phyloP scores from a whole-genome alignment of 257 asterid species.

The Fraxinus excelsior region DNA sequence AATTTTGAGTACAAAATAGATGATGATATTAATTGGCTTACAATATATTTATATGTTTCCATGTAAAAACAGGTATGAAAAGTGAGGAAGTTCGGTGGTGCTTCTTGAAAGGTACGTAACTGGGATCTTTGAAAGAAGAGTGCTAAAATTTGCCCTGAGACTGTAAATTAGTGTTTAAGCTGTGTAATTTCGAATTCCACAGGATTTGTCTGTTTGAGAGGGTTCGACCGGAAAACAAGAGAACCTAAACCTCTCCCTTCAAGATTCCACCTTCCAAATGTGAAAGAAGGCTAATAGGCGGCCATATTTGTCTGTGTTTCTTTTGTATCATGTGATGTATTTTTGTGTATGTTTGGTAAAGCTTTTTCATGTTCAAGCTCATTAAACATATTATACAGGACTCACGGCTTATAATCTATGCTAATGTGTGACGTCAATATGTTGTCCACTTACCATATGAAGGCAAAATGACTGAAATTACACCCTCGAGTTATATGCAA shows the following conservation, averaged over 20 bases:
- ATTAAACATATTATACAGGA: no score
- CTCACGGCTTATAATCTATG: no score
- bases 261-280: conserved; percentile 28
- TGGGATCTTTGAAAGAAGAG: not conserved
- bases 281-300: not conserved
- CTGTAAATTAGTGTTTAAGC: not conserved
- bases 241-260: conserved; percentile 26
- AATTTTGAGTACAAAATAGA: not conserved
- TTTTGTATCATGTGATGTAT: not conserved
- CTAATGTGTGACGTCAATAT: no score
- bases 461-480: no score
- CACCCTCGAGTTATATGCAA: no score
- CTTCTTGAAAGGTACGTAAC: conserved; percentile 37
- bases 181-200: not conserved
- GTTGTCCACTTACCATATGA: no score
- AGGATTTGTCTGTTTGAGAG: conserved; percentile 37
- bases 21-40: not conserved
- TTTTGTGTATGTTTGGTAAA: not conserved
- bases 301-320: not conserved
- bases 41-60: not conserved
- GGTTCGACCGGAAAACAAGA: conserved; percentile 29
- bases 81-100: conserved; percentile 28
- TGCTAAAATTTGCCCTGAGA: not conserved
- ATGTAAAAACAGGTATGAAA: conserved; percentile 31
- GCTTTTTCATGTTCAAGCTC: not conserved